Evolutionary conservation across 331 rosid species (phyloP), one percentile per base, ranked within the genome.

Genomic region (Arachis monticola): DNA sequence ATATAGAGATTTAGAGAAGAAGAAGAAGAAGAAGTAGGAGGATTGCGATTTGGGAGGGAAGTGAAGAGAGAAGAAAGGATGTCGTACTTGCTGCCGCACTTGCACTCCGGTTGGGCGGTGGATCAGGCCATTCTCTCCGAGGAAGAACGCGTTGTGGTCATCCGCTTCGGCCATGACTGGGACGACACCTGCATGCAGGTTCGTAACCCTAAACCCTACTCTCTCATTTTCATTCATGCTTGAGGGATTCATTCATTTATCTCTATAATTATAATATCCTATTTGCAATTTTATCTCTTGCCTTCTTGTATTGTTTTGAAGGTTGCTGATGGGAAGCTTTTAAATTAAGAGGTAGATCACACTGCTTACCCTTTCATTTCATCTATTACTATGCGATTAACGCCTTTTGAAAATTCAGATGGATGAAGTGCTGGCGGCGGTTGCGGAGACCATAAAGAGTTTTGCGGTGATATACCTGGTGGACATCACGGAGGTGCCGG

Each of bases 381-480:
- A 2, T 48, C 10, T 48, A 45, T 52, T 12, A 52, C 14, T 52
- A 5, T 52, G 5, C 12, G 58, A 6, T 52, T 52, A 52, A 52
- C 5, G 5, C 12, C 12, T 3, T 3, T 5, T 52, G 30, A 55
- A 38, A 38, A 55, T 55, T 48, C 73, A 90, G 93, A 93, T 89
- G 97, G 97, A 90, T 57, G 90, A 90, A 76, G 96, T 88, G 56
- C 77, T 92, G 60, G 90, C 98, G 11, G 84, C 89, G 1, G 93
- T 92, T 51, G 94, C 96, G 0, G 96, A 92, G 87, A 82, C 88
- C 5, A 55, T 92, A 0, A 90, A 90, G 38, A 82, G 82, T 69
- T 88, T 88, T 77, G 95, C 91, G 2, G 98, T 88, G 30, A 81
- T 90, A 8, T 93, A 93, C 78, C 84, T 90, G 3, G 96, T 90